phyloP scores from a whole-genome alignment of 257 asterid species.

The Capsicum rhomboideum region DNA sequence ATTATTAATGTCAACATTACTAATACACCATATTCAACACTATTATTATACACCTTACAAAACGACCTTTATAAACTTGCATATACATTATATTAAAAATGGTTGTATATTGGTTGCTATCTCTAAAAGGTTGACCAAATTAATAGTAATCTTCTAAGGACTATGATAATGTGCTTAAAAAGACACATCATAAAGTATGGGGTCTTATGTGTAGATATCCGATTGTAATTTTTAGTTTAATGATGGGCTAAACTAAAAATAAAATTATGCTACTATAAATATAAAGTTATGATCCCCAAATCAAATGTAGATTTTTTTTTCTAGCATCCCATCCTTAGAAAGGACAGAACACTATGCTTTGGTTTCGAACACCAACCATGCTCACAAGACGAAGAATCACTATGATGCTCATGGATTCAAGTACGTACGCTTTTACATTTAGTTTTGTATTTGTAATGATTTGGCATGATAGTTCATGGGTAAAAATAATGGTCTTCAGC shows the following conservation, averaged over 20 bases:
- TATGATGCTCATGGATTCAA: not conserved
- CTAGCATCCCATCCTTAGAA: not conserved
- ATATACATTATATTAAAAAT: not conserved
- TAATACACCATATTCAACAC: too few relatives aligned
- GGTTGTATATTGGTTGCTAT: not conserved
- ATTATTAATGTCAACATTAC: too few relatives aligned
- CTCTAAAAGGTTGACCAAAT: not conserved
- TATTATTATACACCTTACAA: too few relatives aligned
- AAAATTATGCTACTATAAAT: not conserved
- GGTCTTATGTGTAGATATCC: not conserved
- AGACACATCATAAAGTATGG: not conserved
- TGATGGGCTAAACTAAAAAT: not conserved
- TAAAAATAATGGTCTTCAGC: rapidly evolving
- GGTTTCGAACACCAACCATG: not conserved
- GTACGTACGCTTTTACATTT: not conserved
- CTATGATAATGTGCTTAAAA: not conserved
- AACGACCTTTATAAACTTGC: too few relatives aligned
- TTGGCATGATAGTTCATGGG: not conserved
- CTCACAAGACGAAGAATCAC: not conserved
- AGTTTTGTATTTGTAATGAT: not conserved
- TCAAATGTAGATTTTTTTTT: not conserved
- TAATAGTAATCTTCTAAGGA: not conserved
- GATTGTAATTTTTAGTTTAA: not conserved
- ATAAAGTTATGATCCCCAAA: not conserved
- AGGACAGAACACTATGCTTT: not conserved